Percentiles rank a stretch among this genome's conserved stretches.
These are phyloP conservation scores for Wickerhamiella australiensis DNA, from an alignment of 805 yeast genomes.

Conservation along the genomic window DNA sequence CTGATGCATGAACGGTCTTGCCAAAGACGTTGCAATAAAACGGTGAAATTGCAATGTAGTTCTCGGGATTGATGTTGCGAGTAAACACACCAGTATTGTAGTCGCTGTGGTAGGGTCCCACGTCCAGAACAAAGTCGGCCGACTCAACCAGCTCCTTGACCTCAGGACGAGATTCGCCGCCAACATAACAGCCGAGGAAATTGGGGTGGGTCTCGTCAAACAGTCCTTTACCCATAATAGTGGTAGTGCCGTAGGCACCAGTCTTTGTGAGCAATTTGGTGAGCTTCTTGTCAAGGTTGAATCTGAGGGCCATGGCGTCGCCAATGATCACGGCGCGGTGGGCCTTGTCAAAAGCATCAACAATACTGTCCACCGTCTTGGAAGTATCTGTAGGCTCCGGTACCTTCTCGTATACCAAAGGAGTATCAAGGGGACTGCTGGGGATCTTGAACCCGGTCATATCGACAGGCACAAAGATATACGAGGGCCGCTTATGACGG, in stretches of 20 bases:
- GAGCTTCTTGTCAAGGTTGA: constrained; percentile 27
- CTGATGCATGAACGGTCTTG: constrained; percentile 32
- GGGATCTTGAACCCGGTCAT: constrained; percentile 39
- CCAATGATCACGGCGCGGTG: constrained; percentile 53
- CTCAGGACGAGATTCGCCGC: constrained; percentile 40
- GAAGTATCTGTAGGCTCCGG: constrained; percentile 22
- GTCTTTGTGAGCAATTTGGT: constrained; percentile 40
- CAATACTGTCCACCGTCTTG: constrained; percentile 35
- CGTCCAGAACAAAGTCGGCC: constrained; percentile 55
- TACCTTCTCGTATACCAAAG: constrained; percentile 21
- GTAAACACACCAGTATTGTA: constrained; percentile 58
- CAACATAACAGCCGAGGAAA: constrained; percentile 65
- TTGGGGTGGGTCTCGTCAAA: constrained; percentile 56
- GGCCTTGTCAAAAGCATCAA: constrained; percentile 41
- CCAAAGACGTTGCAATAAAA: constrained; percentile 40
- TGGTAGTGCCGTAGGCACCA: constrained; percentile 44
- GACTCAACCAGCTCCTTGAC: constrained; percentile 38
- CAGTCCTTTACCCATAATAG: constrained; percentile 59
- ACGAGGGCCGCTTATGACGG: constrained; percentile 63
- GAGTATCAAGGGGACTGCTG: constrained; percentile 28
- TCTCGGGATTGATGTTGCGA: constrained; percentile 34
- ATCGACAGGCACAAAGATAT: constrained; percentile 65
- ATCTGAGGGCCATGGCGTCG: constrained; percentile 57
- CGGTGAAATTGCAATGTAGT: constrained; percentile 41
- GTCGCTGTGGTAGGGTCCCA: constrained; percentile 60